Percentiles rank a stretch among this genome's conserved stretches.
Evolutionary conservation across 768 basidiomycete genomes (phyloP).

Genomic region (Pluteus cervinus): DNA sequence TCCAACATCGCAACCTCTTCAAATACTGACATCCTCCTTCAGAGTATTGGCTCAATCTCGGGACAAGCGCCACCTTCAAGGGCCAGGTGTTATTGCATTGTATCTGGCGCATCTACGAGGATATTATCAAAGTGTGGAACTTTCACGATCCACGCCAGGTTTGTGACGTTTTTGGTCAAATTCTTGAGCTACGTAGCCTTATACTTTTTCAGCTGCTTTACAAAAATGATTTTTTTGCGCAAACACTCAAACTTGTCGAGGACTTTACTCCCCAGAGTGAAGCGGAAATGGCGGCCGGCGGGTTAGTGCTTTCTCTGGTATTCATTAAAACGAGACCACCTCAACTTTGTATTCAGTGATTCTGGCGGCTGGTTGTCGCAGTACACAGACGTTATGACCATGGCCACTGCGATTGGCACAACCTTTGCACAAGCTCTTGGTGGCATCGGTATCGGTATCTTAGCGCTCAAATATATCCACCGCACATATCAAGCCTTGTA

Average conservation of each 20-base stretch:
- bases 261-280: too few species aligned
- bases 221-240: slow-evolving; percentile 10
- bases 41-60: slow-evolving; percentile 13
- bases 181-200: slow-evolving; percentile 19
- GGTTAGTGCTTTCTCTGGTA: too few species aligned
- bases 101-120: slow-evolving; percentile 10
- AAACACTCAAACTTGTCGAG: too few species aligned
- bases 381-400: slow-evolving; percentile 1
- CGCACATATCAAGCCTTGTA: slow-evolving; percentile 9
- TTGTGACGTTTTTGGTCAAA: slow-evolving; percentile 11
- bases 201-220: slow-evolving; percentile 18
- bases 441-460: neutral
- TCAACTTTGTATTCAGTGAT: too few species aligned
- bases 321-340: too few species aligned
- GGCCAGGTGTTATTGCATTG: slow-evolving; percentile 10
- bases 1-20: neutral
- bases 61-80: slow-evolving; percentile 7
- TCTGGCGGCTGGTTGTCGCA: slow-evolving; percentile 1
- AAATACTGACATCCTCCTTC: neutral
- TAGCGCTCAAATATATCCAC: slow-evolving; percentile 7
- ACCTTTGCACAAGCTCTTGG: slow-evolving; percentile 5
- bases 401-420: slow-evolving; percentile 7
- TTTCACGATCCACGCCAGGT: slow-evolving; percentile 7
- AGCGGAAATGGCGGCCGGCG: too few species aligned
- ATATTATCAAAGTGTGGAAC: slow-evolving; percentile 11